phyloP scores from a whole-genome alignment of 495 filamentous ascomycete genomes.

The Terfezia boudieri region DNA sequence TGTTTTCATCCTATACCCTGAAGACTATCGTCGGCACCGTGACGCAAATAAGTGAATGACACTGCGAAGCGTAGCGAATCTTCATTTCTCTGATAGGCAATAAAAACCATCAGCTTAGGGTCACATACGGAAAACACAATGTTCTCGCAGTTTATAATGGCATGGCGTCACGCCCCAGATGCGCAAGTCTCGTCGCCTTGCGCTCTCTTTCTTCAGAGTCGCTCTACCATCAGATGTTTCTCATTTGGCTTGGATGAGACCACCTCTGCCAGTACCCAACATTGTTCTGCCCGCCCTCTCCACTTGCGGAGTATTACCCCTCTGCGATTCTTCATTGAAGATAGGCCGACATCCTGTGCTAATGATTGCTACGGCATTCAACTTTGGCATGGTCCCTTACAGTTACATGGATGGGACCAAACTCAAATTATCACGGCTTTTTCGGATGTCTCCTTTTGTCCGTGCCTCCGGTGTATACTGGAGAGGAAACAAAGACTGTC shows the following conservation, averaged over 20 bases:
- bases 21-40: constrained; percentile 18
- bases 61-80: constrained; percentile 14
- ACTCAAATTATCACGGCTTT: constrained; percentile 12
- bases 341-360: constrained; percentile 13
- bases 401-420: constrained; percentile 1
- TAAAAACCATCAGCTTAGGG: neutral
- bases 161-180: constrained; percentile 18
- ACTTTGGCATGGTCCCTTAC: constrained; percentile 3
- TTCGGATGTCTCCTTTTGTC: constrained; percentile 18
- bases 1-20: constrained; percentile 10
- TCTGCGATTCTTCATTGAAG: constrained; percentile 6
- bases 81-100: constrained; percentile 1
- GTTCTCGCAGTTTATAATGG: constrained; percentile 10
- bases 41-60: constrained; percentile 10
- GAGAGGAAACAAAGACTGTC: constrained; percentile 16
- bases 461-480: constrained; percentile 13
- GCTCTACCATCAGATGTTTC: neutral
- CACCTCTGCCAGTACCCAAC: neutral
- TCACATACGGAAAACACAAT: constrained; percentile 17
- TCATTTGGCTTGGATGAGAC: neutral
- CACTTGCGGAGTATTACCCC: constrained; percentile 9
- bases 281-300: constrained; percentile 13
- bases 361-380: constrained; percentile 5
- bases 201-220: neutral
- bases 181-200: constrained; percentile 6